phyloP scores from a whole-genome alignment of 768 basidiomycete species.

The Nidularia pulvinata region DNA sequence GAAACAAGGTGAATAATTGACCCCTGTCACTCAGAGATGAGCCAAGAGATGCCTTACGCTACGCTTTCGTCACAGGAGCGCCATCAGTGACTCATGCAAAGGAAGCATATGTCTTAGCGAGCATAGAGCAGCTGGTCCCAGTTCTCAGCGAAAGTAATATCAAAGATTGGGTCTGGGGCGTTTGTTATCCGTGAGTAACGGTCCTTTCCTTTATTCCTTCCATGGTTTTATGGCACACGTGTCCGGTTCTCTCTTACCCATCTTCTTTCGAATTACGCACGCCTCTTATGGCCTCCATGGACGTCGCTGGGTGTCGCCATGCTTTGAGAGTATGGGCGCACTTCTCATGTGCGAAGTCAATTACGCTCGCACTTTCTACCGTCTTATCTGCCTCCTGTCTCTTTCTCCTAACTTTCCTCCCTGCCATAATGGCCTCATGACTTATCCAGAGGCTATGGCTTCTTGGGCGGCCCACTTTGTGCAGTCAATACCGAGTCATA shows the following conservation, averaged over 20 bases:
- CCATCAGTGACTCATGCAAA: slow-evolving; percentile 31
- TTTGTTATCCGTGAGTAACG: slow-evolving; percentile 64
- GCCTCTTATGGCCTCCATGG: not conserved
- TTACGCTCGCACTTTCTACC: no score
- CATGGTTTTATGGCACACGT: slow-evolving; percentile 1
- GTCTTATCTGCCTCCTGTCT: no score
- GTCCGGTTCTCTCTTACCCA: slow-evolving; percentile 2
- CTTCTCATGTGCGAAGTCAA: not conserved
- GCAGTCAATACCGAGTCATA: not conserved
- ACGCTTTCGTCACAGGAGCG: slow-evolving; percentile 11
- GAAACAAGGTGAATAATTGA: slow-evolving; percentile 15
- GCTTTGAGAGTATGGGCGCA: not conserved
- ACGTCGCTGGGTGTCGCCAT: not conserved
- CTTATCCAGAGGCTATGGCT: no score
- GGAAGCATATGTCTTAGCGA: slow-evolving; percentile 67
- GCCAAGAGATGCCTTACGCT: slow-evolving; percentile 1
- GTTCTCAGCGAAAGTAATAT: slow-evolving; percentile 53
- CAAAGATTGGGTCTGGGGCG: slow-evolving; percentile 51
- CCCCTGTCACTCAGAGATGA: not conserved
- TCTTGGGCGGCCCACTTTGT: not conserved
- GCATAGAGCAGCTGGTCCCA: slow-evolving; percentile 78
- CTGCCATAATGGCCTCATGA: no score
- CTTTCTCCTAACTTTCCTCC: no score
- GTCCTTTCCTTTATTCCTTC: not conserved
- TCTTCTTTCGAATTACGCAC: not conserved